phyloP scores from a whole-genome alignment of 805 yeast genomes.

The Kazachstania africana region DNA sequence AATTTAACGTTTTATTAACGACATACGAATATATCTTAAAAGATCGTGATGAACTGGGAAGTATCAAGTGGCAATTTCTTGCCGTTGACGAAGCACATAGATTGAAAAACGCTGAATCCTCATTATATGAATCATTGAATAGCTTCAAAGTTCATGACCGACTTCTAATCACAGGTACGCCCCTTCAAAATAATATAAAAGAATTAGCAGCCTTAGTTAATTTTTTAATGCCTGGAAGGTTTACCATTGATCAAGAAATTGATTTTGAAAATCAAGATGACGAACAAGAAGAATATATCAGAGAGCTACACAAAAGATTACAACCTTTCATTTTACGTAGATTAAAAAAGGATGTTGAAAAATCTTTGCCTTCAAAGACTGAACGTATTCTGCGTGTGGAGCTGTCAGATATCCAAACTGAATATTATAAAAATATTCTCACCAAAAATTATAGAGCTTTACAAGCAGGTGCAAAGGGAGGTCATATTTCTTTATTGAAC shows the following conservation, averaged over 20 bases:
- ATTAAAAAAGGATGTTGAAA: conserved; percentile 93
- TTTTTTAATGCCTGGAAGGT: conserved; percentile 91
- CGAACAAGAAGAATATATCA: conserved; percentile 80
- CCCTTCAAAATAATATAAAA: conserved; percentile 88
- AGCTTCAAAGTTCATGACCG: conserved; percentile 78
- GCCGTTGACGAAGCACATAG: conserved; percentile 99
- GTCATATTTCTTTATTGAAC: conserved; percentile 74
- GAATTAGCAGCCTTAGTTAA: conserved; percentile 92
- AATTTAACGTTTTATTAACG: conserved; percentile 84
- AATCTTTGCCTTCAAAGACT: conserved; percentile 88
- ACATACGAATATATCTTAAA: conserved; percentile 94
- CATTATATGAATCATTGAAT: conserved; percentile 76
- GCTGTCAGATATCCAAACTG: conserved; percentile 87
- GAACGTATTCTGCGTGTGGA: conserved; percentile 94
- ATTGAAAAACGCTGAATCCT: conserved; percentile 85
- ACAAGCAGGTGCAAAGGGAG: conserved; percentile 68
- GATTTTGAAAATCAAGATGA: conserved; percentile 84
- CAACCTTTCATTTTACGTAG: conserved; percentile 91
- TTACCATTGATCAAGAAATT: conserved; percentile 84
- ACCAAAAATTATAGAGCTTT: conserved; percentile 88
- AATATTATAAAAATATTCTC: conserved; percentile 85
- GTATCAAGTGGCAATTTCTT: conserved; percentile 85
- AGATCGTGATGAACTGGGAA: conserved; percentile 70
- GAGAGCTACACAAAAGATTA: conserved; percentile 69
- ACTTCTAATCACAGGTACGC: conserved; percentile 92